Base-by-base conservation (phyloP, 1,284 basidiomycete genomes). In the Austroboletus rostrupii region DNA sequence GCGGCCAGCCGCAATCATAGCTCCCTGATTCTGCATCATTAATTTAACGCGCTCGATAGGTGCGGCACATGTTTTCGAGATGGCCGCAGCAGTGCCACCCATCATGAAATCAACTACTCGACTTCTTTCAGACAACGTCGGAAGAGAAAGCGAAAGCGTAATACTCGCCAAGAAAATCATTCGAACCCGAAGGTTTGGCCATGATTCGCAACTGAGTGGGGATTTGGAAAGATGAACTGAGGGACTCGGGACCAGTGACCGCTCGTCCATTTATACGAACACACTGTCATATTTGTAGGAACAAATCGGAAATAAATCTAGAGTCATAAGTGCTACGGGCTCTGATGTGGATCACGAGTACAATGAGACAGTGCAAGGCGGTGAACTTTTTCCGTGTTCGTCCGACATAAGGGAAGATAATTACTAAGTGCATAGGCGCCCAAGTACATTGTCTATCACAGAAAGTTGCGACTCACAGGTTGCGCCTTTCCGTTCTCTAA, bases 11-110 rank as follows among this genome's bases (percentile, higher is more conserved):
- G 76, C 75, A 66, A 83, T 74, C 74, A 72, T 72, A 13, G 70
- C 68, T 19, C 70, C 79, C 70, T 85, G 83, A 68, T 85, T 85
- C 71, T 85, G 83, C 58, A 85, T 80, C 61, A 85, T 70, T 57
- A 85, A 68, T 72, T 80, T 87, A 67, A 86, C 80, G 57, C 85
- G 81, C 72, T 87, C 84, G 54, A 87, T 86, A 62, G 85, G 84
- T 53, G 84, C 85, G 37, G 83, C 83, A 50, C 75, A 77, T 40
- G 83, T 86, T 73, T 87, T 86, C 59, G 83, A 79, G 66, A 85
- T 81, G 54, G 80, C 67, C 28, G 73, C 74, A 41, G 75, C 73
- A 12, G 74, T 74, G 42, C 76, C 76, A 45, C 74, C 75, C 75
- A 75, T 75, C 67, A 77, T 65, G 62, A 76, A 77, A 59, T 76